Percentiles rank a stretch among this genome's conserved stretches.
Conservation (phyloP, 2,329 filamentous ascomycete genomes). For the Cladosporium halotolerans region DNA sequence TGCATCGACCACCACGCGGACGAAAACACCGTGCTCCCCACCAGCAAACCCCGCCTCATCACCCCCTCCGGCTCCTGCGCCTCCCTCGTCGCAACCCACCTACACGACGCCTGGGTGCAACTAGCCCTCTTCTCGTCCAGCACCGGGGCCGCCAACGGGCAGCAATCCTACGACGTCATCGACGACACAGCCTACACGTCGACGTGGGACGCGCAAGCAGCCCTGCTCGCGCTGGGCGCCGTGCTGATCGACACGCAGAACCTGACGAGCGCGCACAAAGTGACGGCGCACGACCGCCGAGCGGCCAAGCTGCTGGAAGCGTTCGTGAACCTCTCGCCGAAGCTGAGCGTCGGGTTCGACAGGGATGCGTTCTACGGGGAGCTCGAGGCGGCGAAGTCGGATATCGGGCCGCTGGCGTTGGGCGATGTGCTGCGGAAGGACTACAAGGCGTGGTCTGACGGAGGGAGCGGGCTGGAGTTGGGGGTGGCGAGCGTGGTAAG, state of each 20-base stretch:
- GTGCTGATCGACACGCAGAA: constrained; percentile 69
- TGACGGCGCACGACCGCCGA: constrained; percentile 54
- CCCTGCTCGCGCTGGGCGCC: constrained; percentile 61
- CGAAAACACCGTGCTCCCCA: constrained; percentile 50
- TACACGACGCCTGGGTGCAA: constrained; percentile 51
- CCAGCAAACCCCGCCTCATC: constrained; percentile 54
- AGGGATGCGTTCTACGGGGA: constrained; percentile 52
- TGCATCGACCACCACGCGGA: constrained; percentile 77
- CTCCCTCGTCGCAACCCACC: constrained; percentile 61
- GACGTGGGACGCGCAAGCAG: constrained; percentile 53
- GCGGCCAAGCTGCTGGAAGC: constrained; percentile 56
- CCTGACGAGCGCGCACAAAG: constrained; percentile 54
- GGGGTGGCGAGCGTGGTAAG: constrained; percentile 64
- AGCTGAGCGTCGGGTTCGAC: constrained; percentile 42
- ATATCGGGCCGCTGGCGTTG: constrained; percentile 56
- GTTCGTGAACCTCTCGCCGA: constrained; percentile 38
- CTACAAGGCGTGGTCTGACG: constrained; percentile 71
- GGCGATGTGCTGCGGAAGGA: constrained; percentile 71
- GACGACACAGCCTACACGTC: constrained; percentile 32
- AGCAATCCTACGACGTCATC: constrained; percentile 33
- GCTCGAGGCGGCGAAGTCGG: constrained; percentile 59
- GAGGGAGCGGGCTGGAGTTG: constrained; percentile 41
- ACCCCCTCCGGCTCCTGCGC: constrained; percentile 65
- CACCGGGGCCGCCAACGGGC: constrained; percentile 33
- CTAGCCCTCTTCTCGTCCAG: constrained; percentile 38